Evolutionary conservation across 2,329 filamentous ascomycete genomes (phyloP), one percentile per base, ranked within the genome.

Genomic region (Pseudogymnoascus sp.): DNA sequence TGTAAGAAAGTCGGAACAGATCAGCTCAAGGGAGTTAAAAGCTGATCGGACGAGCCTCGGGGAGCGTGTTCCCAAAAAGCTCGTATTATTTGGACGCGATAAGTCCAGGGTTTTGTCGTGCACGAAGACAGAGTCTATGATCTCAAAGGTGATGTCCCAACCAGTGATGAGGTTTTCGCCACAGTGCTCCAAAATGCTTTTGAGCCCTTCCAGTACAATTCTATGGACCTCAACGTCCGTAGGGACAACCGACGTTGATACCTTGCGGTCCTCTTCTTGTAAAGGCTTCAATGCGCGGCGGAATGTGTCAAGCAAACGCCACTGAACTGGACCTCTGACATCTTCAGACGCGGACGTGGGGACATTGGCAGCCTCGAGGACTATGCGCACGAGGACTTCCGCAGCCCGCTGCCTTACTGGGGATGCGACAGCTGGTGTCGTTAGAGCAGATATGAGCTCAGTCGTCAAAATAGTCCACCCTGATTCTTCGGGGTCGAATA

Each of bases 1-100:
- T 12, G 86, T 81, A 35, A 99, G 76, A 69, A 99, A 99, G 73
- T 99, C 94, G 0, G 94, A 97, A 72, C 92, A 96, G 50, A 99
- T 88, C 2, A 99, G 83, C 71, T 97, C 91, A 11, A 96, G 78
- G 2, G 92, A 96, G 65, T 85, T 88, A 72, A 99, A 99, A 0
- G 93, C 89, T 14, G 90, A 88, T 64, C 91, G 84, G 59, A 96
- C 89, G 20, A 97, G 81, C 65, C 87, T 87, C 47, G 85, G 80
- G 11, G 91, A 93, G 57, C 81, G 76, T 6, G 82, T 85, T 58
- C 57, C 35, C 5, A 58, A 15, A 15, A 39, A 37, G 20, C 18
- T 39, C 20, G 35, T 38, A 33, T 74, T 75, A 12, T 66, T 65
- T 18, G 58, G 36, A 22, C 66, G 69, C 4, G 63, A 62, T 7